A percentile compares a stretch with the other conserved stretches of the same genome.
phyloP scores from a whole-genome alignment of 495 filamentous ascomycete genomes.

The Usnea hakonensis region DNA sequence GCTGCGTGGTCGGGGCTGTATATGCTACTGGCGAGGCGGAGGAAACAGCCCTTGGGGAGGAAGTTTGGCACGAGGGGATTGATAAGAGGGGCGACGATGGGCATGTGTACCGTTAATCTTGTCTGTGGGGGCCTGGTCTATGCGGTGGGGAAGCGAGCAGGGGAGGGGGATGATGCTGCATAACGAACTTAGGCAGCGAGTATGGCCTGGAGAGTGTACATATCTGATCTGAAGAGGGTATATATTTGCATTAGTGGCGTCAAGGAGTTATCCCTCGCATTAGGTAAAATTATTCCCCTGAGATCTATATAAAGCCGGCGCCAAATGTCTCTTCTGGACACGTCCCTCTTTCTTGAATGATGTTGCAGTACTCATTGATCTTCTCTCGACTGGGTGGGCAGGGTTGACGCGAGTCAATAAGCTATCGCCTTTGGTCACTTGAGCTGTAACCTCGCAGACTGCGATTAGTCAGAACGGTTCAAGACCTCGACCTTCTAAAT shows the following conservation, averaged over 20 bases:
- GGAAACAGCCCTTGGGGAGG: conserved; percentile 51
- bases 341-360: neutral
- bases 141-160: conserved; percentile 46
- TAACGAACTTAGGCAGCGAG: neutral
- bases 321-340: neutral
- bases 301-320: neutral
- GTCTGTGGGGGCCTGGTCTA: conserved; percentile 66
- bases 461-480: neutral
- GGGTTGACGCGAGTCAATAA: neutral
- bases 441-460: neutral
- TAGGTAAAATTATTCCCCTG: neutral
- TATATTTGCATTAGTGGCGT: neutral
- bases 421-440: neutral
- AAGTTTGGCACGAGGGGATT: conserved; percentile 62
- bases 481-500: neutral
- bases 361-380: neutral
- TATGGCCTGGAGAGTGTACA: neutral
- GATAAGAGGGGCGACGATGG: conserved; percentile 64
- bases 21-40: conserved; percentile 62
- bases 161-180: neutral
- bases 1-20: conserved; percentile 86
- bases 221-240: neutral
- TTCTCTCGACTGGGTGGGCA: neutral
- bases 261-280: neutral
- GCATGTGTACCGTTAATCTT: conserved; percentile 59